Conservation (phyloP, 2,329 filamentous ascomycete genomes). For the Paecilomyces formosus region DNA sequence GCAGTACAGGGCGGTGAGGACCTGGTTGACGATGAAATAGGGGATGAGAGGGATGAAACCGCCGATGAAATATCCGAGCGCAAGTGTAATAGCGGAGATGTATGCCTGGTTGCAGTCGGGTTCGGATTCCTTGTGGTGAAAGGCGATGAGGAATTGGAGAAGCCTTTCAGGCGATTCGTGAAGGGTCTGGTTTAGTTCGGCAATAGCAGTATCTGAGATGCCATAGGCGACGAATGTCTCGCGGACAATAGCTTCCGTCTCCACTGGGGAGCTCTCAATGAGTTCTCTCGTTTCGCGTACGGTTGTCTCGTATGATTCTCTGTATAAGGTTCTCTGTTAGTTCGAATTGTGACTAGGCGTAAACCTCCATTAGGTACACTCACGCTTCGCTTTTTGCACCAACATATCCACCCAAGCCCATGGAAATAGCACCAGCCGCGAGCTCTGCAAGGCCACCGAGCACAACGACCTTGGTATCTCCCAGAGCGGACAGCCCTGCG, state of each 20-base stretch:
- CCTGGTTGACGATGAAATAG: conserved; percentile 53
- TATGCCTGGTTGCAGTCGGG: conserved; percentile 40
- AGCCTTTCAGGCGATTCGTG: conserved; percentile 31
- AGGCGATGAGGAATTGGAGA: conserved; percentile 41
- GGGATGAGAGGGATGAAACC: conserved; percentile 64
- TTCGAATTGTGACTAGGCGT: neutral
- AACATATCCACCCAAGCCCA: conserved; percentile 69
- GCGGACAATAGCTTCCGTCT: conserved; percentile 32
- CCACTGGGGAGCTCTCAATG: conserved; percentile 28
- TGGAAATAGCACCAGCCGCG: conserved; percentile 68
- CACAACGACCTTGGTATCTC: conserved; percentile 60
- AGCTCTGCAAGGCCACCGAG: conserved; percentile 68
- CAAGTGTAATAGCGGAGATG: conserved; percentile 57
- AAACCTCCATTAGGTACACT: conserved; percentile 11
- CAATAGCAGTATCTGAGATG: conserved; percentile 28
- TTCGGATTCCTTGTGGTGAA: conserved; percentile 39
- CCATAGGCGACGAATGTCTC: conserved; percentile 35
- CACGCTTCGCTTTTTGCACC: conserved; percentile 46
- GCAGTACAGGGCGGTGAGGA: conserved; percentile 44
- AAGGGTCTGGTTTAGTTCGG: conserved; percentile 28
- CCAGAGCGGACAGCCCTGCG: conserved; percentile 57
- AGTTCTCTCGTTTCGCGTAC: conserved; percentile 36
- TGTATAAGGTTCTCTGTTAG: conserved; percentile 9
- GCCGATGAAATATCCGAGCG: conserved; percentile 61
- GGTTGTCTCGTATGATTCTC: conserved; percentile 40